Conservation (phyloP, 2,329 filamentous ascomycete genomes). For the Phaeosphaeriaceae sp. region DNA sequence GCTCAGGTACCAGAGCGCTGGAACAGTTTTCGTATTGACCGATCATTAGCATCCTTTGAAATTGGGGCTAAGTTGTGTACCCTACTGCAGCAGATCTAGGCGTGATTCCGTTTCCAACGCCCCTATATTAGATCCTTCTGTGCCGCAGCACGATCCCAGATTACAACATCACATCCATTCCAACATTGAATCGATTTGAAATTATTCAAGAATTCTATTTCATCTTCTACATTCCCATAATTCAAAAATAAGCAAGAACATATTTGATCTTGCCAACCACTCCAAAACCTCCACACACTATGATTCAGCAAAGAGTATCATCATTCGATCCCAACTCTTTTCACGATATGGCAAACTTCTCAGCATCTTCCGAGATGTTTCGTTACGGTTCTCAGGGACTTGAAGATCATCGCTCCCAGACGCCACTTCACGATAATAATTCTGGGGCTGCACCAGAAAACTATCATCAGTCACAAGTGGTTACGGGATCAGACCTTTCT, state of each 20-base stretch:
- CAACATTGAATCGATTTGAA: too few species aligned
- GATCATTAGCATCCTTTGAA: conserved; percentile 18
- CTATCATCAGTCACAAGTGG: neutral
- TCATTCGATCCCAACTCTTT: neutral
- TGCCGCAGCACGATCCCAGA: neutral
- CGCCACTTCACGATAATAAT: conserved; percentile 6
- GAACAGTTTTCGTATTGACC: conserved; percentile 15
- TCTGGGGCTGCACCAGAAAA: neutral
- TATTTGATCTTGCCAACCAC: neutral
- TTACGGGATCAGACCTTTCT: conserved; percentile 8
- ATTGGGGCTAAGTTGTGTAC: conserved; percentile 8
- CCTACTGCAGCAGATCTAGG: conserved; percentile 14
- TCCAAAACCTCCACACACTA: neutral
- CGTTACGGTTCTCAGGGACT: neutral
- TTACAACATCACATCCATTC: neutral
- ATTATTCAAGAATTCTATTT: neutral
- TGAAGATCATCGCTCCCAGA: conserved; percentile 1
- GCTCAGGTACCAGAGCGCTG: conserved; percentile 25
- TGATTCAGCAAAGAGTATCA: neutral
- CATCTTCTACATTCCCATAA: neutral
- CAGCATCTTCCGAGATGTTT: neutral
- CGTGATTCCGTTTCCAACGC: neutral
- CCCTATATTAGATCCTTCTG: neutral
- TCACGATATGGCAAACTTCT: neutral
- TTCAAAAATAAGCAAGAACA: neutral